Base-by-base conservation (phyloP, 164 flowering plant genomes). In the Macadamia tetraphylla region DNA sequence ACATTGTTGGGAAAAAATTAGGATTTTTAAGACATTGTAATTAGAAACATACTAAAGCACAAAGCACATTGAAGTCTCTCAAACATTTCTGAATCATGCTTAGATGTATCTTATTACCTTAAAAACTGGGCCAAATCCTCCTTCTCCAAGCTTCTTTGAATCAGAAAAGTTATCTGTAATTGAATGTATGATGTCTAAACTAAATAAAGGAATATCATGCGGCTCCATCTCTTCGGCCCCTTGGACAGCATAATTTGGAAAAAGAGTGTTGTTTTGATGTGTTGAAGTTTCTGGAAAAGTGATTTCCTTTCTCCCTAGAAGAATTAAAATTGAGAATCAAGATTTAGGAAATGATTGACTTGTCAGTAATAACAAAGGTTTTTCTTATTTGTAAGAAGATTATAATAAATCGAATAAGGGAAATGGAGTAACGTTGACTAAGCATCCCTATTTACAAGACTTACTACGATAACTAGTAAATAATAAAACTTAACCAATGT, bases 111-210 rank as follows among this genome's bases (percentile, higher is more conserved):
- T 9, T 46, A n/a, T 52, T 70, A 83, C 84, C 86, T 75, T 77
- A 70, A 75, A 83, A 18, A 83, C 86, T 3, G 81, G 67, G 6
- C 86, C 86, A 52, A 83, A 81, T 1, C 86, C 84, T 2, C 86
- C 86, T 74, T 79, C 66, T 35, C 86, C 86, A 18, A 83, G 78
- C 62, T 62, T 78, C 58, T 81, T 77, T n/a, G 53, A 60, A 49
- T 72, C 72, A 3, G 79, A 76, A 63, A 83, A 83, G 55, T 79
- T 48, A 15, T 79, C 31, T 30, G 86, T 83, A 1, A 79, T 81
- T 49, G 59, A 64, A 18, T 31, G 23, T 29, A 78, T 51, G 1
- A 71, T 70, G 42, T 12, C 55, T 12, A 80, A 67, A 60, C 67
- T 66, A 48, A 75, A 55, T 55, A 69, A 46, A 6, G 74, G 74